Evolutionary conservation across 768 basidiomycete genomes (phyloP).

Genomic region (Kwoniella europaea): DNA sequence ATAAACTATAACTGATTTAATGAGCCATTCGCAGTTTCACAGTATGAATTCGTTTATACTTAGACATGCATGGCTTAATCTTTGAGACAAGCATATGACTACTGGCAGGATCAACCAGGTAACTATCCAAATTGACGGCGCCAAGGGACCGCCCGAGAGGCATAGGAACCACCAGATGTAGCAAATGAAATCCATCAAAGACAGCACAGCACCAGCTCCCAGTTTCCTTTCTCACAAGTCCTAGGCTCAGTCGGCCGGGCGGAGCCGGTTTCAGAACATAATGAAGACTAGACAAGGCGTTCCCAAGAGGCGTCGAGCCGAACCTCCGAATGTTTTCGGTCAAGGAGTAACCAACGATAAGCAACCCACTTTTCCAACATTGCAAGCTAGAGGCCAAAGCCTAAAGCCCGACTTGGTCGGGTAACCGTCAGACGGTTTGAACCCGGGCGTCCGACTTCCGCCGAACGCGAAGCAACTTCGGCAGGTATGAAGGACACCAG

Average conservation of each 20-base stretch:
- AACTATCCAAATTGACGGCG: conserved; percentile 64
- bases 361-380: conserved; percentile 56
- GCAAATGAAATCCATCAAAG: conserved; percentile 1
- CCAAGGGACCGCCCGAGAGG: background rate
- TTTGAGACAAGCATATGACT: conserved; percentile 84
- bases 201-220: conserved; percentile 51
- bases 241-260: conserved; percentile 57
- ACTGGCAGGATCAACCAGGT: conserved; percentile 85
- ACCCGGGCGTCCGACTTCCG: background rate
- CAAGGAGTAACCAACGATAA: conserved; percentile 59
- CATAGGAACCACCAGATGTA: conserved; percentile 6
- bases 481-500: conserved; percentile 7
- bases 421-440: background rate
- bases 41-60: conserved; percentile 74
- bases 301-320: conserved; percentile 44
- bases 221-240: conserved; percentile 63
- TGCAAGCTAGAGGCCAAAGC: conserved; percentile 27
- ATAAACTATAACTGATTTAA: conserved; percentile 84
- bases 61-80: conserved; percentile 83
- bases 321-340: conserved; percentile 58
- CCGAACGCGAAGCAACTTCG: too few species aligned
- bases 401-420: conserved; percentile 7
- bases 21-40: conserved; percentile 82
- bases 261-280: conserved; percentile 53
- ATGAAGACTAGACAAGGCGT: conserved; percentile 57